Evolutionary conservation across 2,329 filamentous ascomycete species (phyloP), one percentile per base, ranked within the genome.

Genomic region (Myriosclerotinia scirpicola): DNA sequence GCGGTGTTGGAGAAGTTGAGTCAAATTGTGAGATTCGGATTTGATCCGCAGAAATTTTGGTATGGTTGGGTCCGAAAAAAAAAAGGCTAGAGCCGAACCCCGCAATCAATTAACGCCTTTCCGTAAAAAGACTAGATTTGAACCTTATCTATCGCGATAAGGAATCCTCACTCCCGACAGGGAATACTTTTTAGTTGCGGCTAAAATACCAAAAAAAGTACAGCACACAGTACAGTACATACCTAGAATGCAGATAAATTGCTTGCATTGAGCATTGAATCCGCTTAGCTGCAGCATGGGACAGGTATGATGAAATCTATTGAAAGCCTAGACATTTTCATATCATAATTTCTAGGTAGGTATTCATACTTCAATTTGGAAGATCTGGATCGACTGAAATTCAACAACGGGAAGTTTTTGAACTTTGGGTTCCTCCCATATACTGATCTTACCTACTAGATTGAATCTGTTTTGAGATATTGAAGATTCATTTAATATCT

Each of bases 231-330:
- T n/a, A 34, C 26, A 20, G n/a, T 7, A 46, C 36, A 20, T 26
- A 64, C 26, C 22, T 30, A 17, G 7, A 26, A 52, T 62, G 46
- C 62, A 58, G 62, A 30, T 40, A 34, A 14, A 65, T 65, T 65
- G 54, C 63, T 58, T 65, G 63, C 63, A 65, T 65, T 65, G 42
- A 42, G 63, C 63, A 65, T 65, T 65, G 42, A 42, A 65, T 46
- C 54, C 63, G 54, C 63, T 65, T 56, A 58, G 63, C 54, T 65
- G 54, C 63, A 52, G 63, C 40, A 34, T 15, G 34, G 17, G 20
- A 65, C 22, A 52, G n/a, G 15, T n/a, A 34, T 38, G n/a, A 52
- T 58, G 42, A 34, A 40, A 59, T 20, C 2, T 15, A 42, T 36
- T 46, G 22, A 30, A 36, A 26, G n/a, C n/a, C 20, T 48, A 60